Percentiles rank a stretch among this genome's conserved stretches.
Evolutionary conservation across 805 yeast species (phyloP).

Genomic region (Saccharomycopsis oosterbeekiorum): DNA sequence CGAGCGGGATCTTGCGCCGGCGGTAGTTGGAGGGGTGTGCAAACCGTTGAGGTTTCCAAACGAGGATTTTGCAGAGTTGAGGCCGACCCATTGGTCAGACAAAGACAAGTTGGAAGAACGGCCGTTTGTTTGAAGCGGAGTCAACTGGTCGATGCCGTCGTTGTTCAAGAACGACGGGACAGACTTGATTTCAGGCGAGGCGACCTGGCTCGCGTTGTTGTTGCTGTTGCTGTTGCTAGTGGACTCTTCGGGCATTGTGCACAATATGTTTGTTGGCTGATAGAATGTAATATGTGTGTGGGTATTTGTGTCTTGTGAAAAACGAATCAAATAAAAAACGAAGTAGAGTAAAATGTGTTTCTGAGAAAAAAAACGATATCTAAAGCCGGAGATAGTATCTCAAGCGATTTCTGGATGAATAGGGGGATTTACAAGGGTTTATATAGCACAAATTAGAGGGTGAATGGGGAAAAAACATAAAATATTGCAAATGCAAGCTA

Average conservation of each 20-base stretch:
- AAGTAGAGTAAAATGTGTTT: too few relatives aligned
- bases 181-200: slow-evolving; percentile 15
- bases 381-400: too few relatives aligned
- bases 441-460: background rate
- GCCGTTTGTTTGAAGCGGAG: slow-evolving; percentile 52
- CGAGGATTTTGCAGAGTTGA: slow-evolving; percentile 23
- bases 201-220: background rate
- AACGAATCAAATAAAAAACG: too few relatives aligned
- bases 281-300: too few relatives aligned
- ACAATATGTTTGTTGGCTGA: too few relatives aligned
- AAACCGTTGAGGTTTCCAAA: slow-evolving; percentile 11
- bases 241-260: background rate
- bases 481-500: background rate
- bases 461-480: background rate
- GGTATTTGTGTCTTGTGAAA: too few relatives aligned
- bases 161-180: slow-evolving; percentile 49
- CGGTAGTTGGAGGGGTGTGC: slow-evolving; percentile 1
- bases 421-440: background rate
- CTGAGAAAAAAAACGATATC: too few relatives aligned
- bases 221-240: too few relatives aligned
- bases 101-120: slow-evolving; percentile 58
- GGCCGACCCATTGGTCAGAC: slow-evolving; percentile 58
- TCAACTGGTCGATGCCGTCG: slow-evolving; percentile 61
- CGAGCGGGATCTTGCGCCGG: slow-evolving; percentile 5
- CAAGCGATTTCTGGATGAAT: too few relatives aligned